Base-by-base conservation (phyloP, 225 moss, liverwort and hornwort species). In the Polytrichum commune region DNA sequence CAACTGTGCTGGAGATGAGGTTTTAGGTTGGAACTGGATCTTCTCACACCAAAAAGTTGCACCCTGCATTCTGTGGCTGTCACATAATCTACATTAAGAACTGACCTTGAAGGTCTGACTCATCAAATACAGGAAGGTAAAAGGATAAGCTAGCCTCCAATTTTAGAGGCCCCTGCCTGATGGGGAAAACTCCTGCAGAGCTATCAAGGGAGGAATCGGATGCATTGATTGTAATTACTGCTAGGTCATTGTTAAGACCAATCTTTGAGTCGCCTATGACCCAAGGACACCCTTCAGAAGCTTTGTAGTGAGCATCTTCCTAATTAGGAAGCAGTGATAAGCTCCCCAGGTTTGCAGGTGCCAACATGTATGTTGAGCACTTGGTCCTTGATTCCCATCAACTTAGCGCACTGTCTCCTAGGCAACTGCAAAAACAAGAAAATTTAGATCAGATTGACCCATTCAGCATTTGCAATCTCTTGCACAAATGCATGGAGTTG, bases 361-460 rank as follows among this genome's bases (percentile, higher is more conserved):
- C 86, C 82, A 1, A 96, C 91, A 53, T 75, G 65, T 18, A 96
- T 93, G 63, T 84, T 88, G 63, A 93, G 74, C 67, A 91, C 89
- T 67, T 77, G 80, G 68, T 81, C 78, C 67, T 81, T 71, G 7
- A 84, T 74, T 60, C 81, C 91, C 69, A 83, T 78, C 72, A 96
- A 66, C 71, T 84, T 88, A 26, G 91, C 81, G 73, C 95, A 96
- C 76, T 93, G 93, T 77, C 93, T 93, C 82, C 93, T 88, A 24
- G 95, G 95, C 58, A 96, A 86, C 95, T 96, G 84, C 76, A 78
- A 65, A 75, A 0, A 24, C 6, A 53, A n/a, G 4, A 10, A 13
- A 46, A 46, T 46, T 46, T 16, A 46, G 46, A 46, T 46, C 46
- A 46, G 13, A 46, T 13, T 13, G 13, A 46, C 4, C 16, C 46